These are phyloP conservation scores for Pachysolen tannophilus DNA, from an alignment of 805 yeast species.

Conservation along the genomic window DNA sequence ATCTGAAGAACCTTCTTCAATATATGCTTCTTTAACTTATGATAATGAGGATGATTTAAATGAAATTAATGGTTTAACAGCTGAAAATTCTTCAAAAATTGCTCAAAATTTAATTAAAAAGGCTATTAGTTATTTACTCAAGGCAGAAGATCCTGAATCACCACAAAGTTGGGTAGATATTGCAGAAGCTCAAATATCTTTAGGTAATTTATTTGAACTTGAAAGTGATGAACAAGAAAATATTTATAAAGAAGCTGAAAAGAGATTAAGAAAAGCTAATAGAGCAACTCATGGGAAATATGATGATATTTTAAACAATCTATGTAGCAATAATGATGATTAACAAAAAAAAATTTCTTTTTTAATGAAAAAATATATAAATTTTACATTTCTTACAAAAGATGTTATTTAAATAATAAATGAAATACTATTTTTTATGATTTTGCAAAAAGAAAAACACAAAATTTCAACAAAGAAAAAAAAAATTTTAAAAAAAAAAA, in stretches of 20 bases:
- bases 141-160: conserved; percentile 61
- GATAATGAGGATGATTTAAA: conserved; percentile 34
- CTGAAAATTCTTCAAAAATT: conserved; percentile 37
- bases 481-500: too few species aligned
- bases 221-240: conserved; percentile 63
- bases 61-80: conserved; percentile 28
- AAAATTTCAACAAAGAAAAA: too few species aligned
- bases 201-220: conserved; percentile 65
- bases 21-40: conserved; percentile 49
- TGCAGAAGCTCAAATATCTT: conserved; percentile 78
- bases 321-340: conserved; percentile 18
- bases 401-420: too few species aligned
- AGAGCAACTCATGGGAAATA: conserved; percentile 74
- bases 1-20: conserved; percentile 52
- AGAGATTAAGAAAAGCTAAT: conserved; percentile 60
- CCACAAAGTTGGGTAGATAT: conserved; percentile 77
- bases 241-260: conserved; percentile 63
- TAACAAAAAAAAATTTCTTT: neutral
- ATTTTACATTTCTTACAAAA: too few species aligned
- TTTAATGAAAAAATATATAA: too few species aligned
- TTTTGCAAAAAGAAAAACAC: too few species aligned
- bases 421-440: too few species aligned
- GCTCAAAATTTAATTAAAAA: conserved; percentile 38
- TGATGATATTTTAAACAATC: conserved; percentile 52
- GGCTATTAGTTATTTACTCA: conserved; percentile 51